A percentile compares a stretch with the other conserved stretches of the same genome.
These are phyloP conservation scores for Strobilomyces echinocephalus DNA, from an alignment of 768 basidiomycete genomes.

Conservation along the genomic window DNA sequence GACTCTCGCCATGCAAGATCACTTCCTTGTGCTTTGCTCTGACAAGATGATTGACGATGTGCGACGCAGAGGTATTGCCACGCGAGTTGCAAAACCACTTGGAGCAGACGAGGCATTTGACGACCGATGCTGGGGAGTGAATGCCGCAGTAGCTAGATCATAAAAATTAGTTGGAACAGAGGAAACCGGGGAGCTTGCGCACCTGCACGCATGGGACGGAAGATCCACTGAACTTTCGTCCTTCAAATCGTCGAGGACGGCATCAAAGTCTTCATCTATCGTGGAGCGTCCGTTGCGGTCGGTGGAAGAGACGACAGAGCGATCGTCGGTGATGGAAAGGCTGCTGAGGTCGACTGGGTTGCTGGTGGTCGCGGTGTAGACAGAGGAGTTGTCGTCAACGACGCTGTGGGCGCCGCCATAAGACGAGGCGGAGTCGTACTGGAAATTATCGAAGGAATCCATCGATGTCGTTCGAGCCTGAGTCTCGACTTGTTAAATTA, in stretches of 20 bases:
- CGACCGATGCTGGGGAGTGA: slow-evolving; percentile 94
- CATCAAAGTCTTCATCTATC: slow-evolving; percentile 85
- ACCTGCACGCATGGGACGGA: slow-evolving; percentile 96
- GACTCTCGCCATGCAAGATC: slow-evolving; percentile 90
- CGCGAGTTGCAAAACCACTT: slow-evolving; percentile 99
- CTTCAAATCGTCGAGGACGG: slow-evolving; percentile 83
- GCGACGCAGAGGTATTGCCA: slow-evolving; percentile 95
- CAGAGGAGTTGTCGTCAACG: slow-evolving; percentile 76
- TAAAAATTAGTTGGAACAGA: slow-evolving; percentile 6
- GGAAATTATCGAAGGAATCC: slow-evolving; percentile 84
- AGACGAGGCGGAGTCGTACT: slow-evolving; percentile 78
- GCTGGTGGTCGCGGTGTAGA: slow-evolving; percentile 70
- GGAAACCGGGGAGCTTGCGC: slow-evolving; percentile 20
- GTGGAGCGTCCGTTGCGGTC: slow-evolving; percentile 36
- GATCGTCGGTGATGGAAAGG: slow-evolving; percentile 65
- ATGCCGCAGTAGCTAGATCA: slow-evolving; percentile 88
- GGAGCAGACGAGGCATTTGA: slow-evolving; percentile 86
- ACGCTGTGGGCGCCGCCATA: slow-evolving; percentile 66
- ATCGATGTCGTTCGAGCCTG: slow-evolving; percentile 36
- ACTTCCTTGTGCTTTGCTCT: slow-evolving; percentile 99
- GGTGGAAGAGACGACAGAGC: slow-evolving; percentile 39
- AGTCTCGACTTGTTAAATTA: background rate
- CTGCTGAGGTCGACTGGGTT: slow-evolving; percentile 57
- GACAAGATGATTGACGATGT: slow-evolving; percentile 98
- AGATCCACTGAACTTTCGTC: slow-evolving; percentile 74